phyloP scores from a whole-genome alignment of 2,329 filamentous ascomycete genomes.

The Raffaelea arxii region DNA sequence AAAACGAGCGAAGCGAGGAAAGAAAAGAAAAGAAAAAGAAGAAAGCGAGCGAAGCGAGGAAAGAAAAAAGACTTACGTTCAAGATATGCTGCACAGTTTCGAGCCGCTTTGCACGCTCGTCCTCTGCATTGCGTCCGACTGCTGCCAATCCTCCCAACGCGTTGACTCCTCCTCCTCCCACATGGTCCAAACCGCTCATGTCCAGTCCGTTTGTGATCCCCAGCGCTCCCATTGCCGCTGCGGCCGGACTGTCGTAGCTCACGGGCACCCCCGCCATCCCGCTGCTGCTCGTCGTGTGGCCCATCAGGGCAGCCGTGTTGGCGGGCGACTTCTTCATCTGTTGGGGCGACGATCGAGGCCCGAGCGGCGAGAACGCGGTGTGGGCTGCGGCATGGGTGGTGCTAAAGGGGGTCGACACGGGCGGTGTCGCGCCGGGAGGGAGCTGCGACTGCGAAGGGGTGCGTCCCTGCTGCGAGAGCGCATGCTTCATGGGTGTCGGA shows the following conservation, averaged over 20 bases:
- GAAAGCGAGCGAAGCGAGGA: too few relatives aligned
- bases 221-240: conserved; percentile 49
- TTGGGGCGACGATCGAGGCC: conserved; percentile 51
- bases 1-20: too few relatives aligned
- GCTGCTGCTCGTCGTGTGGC: conserved; percentile 25
- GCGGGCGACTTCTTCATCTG: conserved; percentile 56
- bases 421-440: conserved; percentile 47
- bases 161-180: conserved; percentile 38
- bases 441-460: conserved; percentile 33
- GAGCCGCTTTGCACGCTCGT: conserved; percentile 45
- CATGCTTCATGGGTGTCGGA: conserved; percentile 39
- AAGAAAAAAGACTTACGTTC: conserved; percentile 19
- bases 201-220: conserved; percentile 41
- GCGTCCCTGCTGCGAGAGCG: conserved; percentile 39
- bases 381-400: conserved; percentile 34
- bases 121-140: conserved; percentile 26
- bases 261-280: conserved; percentile 25
- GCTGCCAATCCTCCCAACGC: conserved; percentile 23
- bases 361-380: conserved; percentile 50
- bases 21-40: too few relatives aligned
- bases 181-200: conserved; percentile 37
- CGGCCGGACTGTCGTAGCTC: conserved; percentile 56
- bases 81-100: conserved; percentile 41
- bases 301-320: conserved; percentile 36
- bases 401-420: conserved; percentile 59